These are phyloP conservation scores for Mitragyna speciosa DNA, from an alignment of 257 asterid genomes.

Conservation along the genomic window DNA sequence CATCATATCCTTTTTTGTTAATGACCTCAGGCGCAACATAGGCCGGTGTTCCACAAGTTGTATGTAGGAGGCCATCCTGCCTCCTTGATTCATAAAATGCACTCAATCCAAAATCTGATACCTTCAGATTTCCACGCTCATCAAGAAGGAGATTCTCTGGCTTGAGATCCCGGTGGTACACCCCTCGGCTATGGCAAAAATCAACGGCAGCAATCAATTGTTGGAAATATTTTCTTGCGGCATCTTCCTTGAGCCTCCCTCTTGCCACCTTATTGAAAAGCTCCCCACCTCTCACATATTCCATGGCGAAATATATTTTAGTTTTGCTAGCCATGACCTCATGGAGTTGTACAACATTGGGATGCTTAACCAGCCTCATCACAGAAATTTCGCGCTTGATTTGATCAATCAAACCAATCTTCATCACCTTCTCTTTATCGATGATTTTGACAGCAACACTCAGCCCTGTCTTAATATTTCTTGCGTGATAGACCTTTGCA, in stretches of 20 bases:
- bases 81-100: conserved; percentile 65
- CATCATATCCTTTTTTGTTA: conserved; percentile 66
- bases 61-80: conserved; percentile 88
- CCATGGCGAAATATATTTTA: conserved; percentile 80
- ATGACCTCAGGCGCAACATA: conserved; percentile 97
- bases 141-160: conserved; percentile 90
- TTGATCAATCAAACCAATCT: conserved; percentile 68
- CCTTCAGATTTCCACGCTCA: conserved; percentile 64
- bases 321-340: conserved; percentile 89
- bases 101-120: conserved; percentile 84
- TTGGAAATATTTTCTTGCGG: conserved; percentile 71
- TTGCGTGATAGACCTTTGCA: conserved; percentile 79
- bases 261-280: conserved; percentile 78
- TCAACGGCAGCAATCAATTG: conserved; percentile 83
- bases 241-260: conserved; percentile 81
- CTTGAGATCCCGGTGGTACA: conserved; percentile 85
- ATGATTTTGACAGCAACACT: conserved; percentile 75
- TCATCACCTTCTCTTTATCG: conserved; percentile 65
- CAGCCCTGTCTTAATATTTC: conserved; percentile 51
- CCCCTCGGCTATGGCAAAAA: conserved; percentile 87
- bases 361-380: conserved; percentile 73
- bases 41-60: conserved; percentile 94
- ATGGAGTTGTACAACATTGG: conserved; percentile 71
- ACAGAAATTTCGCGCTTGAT: conserved; percentile 82
- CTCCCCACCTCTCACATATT: conserved; percentile 78